Evolutionary conservation across 2,329 filamentous ascomycete species (phyloP), one percentile per base, ranked within the genome.

Genomic region (Diaporthe destruens): DNA sequence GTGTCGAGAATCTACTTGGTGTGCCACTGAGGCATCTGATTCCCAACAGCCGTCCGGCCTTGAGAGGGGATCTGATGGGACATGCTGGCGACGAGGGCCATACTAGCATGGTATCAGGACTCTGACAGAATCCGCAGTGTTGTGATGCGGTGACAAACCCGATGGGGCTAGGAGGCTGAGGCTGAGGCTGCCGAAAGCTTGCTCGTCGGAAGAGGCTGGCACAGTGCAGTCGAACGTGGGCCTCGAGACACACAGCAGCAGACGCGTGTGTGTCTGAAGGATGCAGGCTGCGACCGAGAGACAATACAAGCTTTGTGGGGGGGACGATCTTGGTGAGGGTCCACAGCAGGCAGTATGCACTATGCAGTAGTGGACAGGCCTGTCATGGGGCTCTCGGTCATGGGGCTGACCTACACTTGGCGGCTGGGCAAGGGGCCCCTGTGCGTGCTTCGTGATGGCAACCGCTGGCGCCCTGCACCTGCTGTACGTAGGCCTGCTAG

Each of bases 31-130:
- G 53, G 36, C 34, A 42, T 63, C 67, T 66, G 20, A 12, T 18
- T 49, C 32, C 34, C 34, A 3, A 29, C 23, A 39, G 42, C 29
- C 29, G 56, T 42, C 6, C 34, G 29, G 47, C 44, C 0, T 1
- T 54, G 29, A 44, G 55, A 25, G 44, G 25, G 44, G 55, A 42
- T n/a, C 72, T 47, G 67, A 56, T 36, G 66, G 74, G 69, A 55
- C 66, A 53, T 69, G 70, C 68, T 18, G 56, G 36, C 57, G 69
- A 57, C 32, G 65, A 32, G 8, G 59, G 49, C 74, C 74, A 76
- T 75, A n/a, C 39, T 63, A 29, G 72, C 76, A 77, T 77, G 25
- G 56, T 72, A 29, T 29, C 29, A 29, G 29, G 29, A 29, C 59
- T 29, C 39, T 42, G 16, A 44, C 23, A 42, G 39, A 14, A 29